Base-by-base conservation (phyloP, 805 yeast species). In the Lipomyces mesembrius region DNA sequence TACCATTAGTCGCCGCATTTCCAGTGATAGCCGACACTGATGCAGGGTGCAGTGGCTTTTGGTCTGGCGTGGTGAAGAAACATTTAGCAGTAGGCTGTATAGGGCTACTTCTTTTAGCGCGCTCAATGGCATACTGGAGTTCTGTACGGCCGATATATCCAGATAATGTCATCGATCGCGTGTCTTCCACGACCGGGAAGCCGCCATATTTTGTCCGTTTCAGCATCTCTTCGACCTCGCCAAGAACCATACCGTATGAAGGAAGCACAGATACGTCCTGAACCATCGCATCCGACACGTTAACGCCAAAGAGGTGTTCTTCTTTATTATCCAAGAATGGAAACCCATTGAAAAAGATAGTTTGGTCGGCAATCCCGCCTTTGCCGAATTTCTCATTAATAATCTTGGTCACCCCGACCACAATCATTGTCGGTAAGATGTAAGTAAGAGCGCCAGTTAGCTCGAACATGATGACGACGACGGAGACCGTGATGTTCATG, bases 351-450 rank as follows among this genome's bases (percentile, higher is more conserved):
- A 91, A 90, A 52, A 81, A 79, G 69, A 96, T 92, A 91, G 93
- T 93, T 77, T 92, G 96, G 75, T 95, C 99, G 0, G 99, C 97
- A 67, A 95, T 94, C 0, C 98, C 99, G 12, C 89, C 91, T 29
- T 84, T 81, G 1, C 97, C 96, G 81, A 89, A 88, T 63, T 79
- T 82, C 66, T 90, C 95, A 71, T 87, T 85, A n/a, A 95, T 87
- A 49, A 87, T 79, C 74, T 91, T 91, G 1, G 98, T 93, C 9
- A 88, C 85, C 0, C 97, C 94, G 1, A 95, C 97, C 0, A 92
- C 96, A 61, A 95, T 89, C 99, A 95, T 95, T 0, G 97, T 91
- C 1, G 99, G 99, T 12, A 96, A 84, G 67, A 95, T 90, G 75
- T 91, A 95, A 59, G 89, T 85, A 63, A 93, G 81, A 0, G 99